Evolutionary conservation across 352 stramenopile genomes (phyloP).

Genomic region (Globisporangium spiculum): DNA sequence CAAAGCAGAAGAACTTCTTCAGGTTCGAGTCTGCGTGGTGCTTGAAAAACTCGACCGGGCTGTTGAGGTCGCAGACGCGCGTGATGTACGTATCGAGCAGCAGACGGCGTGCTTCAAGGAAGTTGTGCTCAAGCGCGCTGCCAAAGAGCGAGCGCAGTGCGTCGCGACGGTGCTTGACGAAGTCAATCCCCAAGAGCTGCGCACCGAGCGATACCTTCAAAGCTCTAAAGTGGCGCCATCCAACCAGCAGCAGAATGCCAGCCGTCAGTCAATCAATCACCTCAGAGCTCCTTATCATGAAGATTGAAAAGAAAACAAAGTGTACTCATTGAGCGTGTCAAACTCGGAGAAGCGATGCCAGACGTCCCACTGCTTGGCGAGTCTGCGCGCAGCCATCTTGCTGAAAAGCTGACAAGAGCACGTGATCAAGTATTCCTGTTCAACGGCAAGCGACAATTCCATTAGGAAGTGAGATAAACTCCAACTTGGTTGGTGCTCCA

Average conservation of each 20-base stretch:
- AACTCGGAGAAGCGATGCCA: conserved; percentile 71
- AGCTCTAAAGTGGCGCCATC: conserved; percentile 19
- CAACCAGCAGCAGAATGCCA: not conserved
- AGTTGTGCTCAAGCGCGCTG: conserved; percentile 47
- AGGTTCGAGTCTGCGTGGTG: conserved; percentile 37
- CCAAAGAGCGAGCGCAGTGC: conserved; percentile 46
- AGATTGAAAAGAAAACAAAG: not conserved
- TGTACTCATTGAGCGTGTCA: conserved; percentile 49
- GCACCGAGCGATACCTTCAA: conserved; percentile 43
- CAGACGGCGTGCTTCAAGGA: conserved; percentile 54
- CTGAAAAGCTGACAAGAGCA: conserved; percentile 62
- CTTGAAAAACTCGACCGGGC: conserved; percentile 61
- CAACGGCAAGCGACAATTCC: not conserved
- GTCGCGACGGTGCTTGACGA: conserved; percentile 55
- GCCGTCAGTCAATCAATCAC: not conserved
- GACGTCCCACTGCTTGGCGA: conserved; percentile 62
- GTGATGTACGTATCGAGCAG: conserved; percentile 53
- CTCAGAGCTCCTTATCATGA: not conserved
- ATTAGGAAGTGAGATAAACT: no score
- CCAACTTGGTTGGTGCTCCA: no score
- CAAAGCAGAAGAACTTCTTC: conserved; percentile 64
- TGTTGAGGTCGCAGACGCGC: conserved; percentile 36
- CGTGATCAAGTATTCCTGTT: conserved; percentile 62
- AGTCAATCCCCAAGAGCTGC: conserved; percentile 44
- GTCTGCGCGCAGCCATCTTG: conserved; percentile 32